Percentiles rank a stretch among this genome's conserved stretches.
These are phyloP conservation scores for Gentiana straminea DNA, from an alignment of 257 asterid species.

Conservation along the genomic window DNA sequence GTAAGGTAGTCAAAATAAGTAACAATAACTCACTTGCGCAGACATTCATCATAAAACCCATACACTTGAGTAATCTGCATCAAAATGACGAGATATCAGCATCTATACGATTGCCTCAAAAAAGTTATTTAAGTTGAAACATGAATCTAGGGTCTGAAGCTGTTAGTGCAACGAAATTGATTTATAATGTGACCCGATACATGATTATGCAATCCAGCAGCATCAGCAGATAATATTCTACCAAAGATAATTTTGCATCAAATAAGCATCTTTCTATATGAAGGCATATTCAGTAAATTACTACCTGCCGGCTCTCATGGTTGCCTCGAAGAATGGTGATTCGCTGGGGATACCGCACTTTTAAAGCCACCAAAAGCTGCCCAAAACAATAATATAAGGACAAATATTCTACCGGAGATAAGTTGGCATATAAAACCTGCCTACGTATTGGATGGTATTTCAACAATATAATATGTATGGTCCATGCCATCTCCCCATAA, in stretches of 20 bases:
- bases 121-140: neutral
- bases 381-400: conserved; percentile 9
- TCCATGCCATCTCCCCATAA: no score
- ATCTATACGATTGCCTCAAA: neutral
- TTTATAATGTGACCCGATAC: no score
- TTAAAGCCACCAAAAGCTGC: conserved; percentile 77
- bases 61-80: conserved; percentile 50
- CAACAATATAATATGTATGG: neutral
- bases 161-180: no score
- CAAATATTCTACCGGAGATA: no score
- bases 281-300: neutral
- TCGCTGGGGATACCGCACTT: conserved; percentile 71
- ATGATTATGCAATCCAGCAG: no score
- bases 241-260: no score
- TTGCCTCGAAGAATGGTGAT: conserved; percentile 79
- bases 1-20: neutral
- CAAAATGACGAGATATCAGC: conserved; percentile 7
- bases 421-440: neutral
- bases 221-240: no score
- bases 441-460: neutral
- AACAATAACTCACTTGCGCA: conserved; percentile 35
- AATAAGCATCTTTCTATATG: no score
- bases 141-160: neutral
- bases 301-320: conserved; percentile 80
- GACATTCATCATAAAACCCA: conserved; percentile 47